Conservation (phyloP, 1,139 yeast species). For the Geotrichum siamense region DNA sequence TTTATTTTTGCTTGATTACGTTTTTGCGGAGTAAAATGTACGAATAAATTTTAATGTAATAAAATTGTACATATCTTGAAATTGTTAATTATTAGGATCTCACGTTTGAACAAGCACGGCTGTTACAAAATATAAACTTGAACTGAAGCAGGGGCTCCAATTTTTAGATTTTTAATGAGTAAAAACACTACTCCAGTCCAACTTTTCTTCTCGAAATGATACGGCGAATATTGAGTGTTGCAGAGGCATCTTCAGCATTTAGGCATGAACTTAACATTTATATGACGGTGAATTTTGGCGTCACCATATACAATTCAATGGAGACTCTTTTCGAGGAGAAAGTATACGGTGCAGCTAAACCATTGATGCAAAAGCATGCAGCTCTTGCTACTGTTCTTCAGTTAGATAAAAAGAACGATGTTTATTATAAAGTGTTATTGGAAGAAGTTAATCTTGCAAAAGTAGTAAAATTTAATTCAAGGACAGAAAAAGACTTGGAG, state of each 20-base stretch:
- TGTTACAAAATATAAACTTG: too few relatives aligned
- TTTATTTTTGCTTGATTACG: slow-evolving; percentile 10
- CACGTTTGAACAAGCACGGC: too few relatives aligned
- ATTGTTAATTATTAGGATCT: too few relatives aligned
- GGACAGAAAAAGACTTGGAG: not conserved
- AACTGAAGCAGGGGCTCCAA: too few relatives aligned
- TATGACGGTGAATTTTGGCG: slow-evolving; percentile 8
- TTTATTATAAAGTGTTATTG: not conserved
- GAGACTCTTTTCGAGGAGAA: not conserved
- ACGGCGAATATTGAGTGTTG: slow-evolving; percentile 1
- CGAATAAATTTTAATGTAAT: too few relatives aligned
- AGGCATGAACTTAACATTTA: slow-evolving; percentile 12
- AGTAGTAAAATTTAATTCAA: not conserved
- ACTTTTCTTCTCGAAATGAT: not conserved
- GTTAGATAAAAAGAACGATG: not conserved
- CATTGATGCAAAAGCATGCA: slow-evolving; percentile 5
- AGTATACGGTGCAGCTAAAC: slow-evolving; percentile 7
- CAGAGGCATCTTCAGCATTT: slow-evolving; percentile 9
- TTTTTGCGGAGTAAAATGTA: too few relatives aligned
- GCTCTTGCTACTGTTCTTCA: slow-evolving; percentile 7
- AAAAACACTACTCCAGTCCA: not conserved
- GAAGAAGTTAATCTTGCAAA: slow-evolving; percentile 3
- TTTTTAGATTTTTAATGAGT: not conserved
- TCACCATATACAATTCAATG: not conserved
- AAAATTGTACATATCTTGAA: too few relatives aligned